phyloP scores from a whole-genome alignment of 2,329 filamentous ascomycete genomes.

The Escovopsis sp. region DNA sequence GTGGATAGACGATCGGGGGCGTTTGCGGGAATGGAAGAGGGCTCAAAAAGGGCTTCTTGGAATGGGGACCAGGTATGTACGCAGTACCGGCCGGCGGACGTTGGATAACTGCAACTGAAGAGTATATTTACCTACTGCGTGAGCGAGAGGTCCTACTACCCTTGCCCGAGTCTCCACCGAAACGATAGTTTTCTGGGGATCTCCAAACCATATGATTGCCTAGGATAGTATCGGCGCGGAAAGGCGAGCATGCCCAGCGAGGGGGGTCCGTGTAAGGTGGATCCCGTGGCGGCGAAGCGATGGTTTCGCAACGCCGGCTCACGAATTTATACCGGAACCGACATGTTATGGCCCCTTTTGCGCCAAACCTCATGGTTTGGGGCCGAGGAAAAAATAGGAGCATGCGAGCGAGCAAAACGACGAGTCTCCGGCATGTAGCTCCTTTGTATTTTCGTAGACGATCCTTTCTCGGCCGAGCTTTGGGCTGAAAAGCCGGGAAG shows the following conservation, averaged over 20 bases:
- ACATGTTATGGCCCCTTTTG: neutral
- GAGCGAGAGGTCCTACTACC: too few relatives aligned
- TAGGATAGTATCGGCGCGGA: neutral
- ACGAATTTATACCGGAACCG: conserved; percentile 23
- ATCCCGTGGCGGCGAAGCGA: conserved; percentile 5
- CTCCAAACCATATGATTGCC: too few relatives aligned
- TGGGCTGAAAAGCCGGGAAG: too few relatives aligned
- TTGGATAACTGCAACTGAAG: too few relatives aligned
- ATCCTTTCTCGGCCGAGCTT: too few relatives aligned
- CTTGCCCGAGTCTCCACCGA: too few relatives aligned
- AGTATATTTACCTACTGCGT: too few relatives aligned
- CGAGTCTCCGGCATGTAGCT: too few relatives aligned
- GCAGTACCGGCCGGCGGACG: neutral
- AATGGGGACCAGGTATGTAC: neutral
- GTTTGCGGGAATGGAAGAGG: neutral
- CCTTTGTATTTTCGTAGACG: too few relatives aligned
- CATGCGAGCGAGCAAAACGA: neutral
- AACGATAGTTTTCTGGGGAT: too few relatives aligned
- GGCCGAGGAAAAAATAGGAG: neutral
- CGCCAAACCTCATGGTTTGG: neutral
- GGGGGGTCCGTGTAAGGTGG: conserved; percentile 3
- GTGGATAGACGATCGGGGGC: neutral
- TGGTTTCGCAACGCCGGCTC: conserved; percentile 7
- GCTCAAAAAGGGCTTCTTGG: neutral
- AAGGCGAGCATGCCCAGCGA: neutral